Conservation (phyloP, 163 green algal genomes). For the Scenedesmus sp. region DNA sequence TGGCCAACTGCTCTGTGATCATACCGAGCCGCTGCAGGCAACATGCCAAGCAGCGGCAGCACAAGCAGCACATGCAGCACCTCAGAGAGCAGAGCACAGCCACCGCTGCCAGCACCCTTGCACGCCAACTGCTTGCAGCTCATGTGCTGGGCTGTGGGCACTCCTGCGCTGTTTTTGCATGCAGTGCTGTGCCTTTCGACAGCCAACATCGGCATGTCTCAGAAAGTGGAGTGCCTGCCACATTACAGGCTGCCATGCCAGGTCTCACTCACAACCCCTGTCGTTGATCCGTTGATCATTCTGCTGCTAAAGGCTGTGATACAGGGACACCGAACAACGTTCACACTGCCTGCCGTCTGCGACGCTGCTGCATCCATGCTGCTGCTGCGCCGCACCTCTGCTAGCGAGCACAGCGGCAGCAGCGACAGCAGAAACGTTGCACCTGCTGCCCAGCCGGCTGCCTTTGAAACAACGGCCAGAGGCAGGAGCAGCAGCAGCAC, state of each 20-base stretch:
- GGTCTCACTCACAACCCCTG: too few species aligned
- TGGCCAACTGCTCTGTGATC: constrained; percentile 84
- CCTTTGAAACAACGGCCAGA: constrained; percentile 61
- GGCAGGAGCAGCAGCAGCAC: constrained; percentile 71
- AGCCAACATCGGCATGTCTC: too few species aligned
- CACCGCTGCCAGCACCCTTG: neutral
- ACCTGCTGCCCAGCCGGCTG: constrained; percentile 54
- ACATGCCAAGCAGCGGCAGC: neutral
- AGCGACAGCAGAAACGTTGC: constrained; percentile 73
- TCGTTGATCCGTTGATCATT: too few species aligned
- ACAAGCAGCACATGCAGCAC: neutral
- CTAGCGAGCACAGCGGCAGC: constrained; percentile 74
- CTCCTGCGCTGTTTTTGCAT: too few species aligned
- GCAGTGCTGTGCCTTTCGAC: too few species aligned
- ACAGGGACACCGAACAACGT: too few species aligned
- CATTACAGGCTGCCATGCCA: too few species aligned
- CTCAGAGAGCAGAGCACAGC: neutral
- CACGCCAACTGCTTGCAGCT: neutral
- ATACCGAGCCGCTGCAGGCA: constrained; percentile 74
- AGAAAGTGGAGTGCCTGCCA: too few species aligned
- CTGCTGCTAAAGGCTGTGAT: too few species aligned
- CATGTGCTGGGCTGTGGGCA: too few species aligned
- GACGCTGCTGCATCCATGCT: neutral
- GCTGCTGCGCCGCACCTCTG: constrained; percentile 66
- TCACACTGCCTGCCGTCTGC: too few species aligned